A percentile compares a stretch with the other conserved stretches of the same genome.
phyloP scores from a whole-genome alignment of 306 rosid genomes.

The cucumber (Cucumis sativus) region DNA sequence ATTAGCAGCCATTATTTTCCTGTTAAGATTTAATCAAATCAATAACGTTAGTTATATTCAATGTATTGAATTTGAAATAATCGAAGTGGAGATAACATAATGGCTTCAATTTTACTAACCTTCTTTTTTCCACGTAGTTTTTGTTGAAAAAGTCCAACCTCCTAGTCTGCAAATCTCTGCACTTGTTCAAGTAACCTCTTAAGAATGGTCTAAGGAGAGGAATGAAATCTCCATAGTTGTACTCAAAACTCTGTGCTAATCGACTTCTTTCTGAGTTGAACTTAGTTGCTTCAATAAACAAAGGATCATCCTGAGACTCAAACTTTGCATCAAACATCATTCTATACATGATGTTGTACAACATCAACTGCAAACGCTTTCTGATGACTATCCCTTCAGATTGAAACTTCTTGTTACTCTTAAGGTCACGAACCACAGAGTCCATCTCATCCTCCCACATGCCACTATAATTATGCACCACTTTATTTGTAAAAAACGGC shows the following conservation, averaged over 20 bases:
- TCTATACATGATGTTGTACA: constrained; percentile 67
- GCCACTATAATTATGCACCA: constrained; percentile 44
- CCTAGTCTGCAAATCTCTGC: constrained; percentile 58
- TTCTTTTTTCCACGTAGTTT: constrained; percentile 38
- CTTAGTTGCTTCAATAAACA: constrained; percentile 54
- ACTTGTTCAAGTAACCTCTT: constrained; percentile 55
- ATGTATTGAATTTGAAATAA: neutral
- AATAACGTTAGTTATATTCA: neutral
- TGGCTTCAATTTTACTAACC: constrained; percentile 31
- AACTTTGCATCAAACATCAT: constrained; percentile 85
- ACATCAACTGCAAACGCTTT: constrained; percentile 52
- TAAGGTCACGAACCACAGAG: constrained; percentile 42
- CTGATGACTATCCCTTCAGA: constrained; percentile 49
- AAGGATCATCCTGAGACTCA: constrained; percentile 63
- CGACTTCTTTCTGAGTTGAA: constrained; percentile 72
- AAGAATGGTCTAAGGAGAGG: constrained; percentile 68
- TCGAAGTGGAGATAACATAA: no score
- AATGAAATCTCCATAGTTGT: constrained; percentile 22
- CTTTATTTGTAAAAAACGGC: constrained; percentile 81
- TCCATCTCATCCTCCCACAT: constrained; percentile 89
- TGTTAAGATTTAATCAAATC: neutral
- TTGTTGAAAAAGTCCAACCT: constrained; percentile 59
- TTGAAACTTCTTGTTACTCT: constrained; percentile 20
- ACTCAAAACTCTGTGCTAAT: constrained; percentile 66
- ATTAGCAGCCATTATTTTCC: constrained; percentile 51